Base-by-base conservation (phyloP, 1,284 basidiomycete species). In the Heterobasidion occidentale region DNA sequence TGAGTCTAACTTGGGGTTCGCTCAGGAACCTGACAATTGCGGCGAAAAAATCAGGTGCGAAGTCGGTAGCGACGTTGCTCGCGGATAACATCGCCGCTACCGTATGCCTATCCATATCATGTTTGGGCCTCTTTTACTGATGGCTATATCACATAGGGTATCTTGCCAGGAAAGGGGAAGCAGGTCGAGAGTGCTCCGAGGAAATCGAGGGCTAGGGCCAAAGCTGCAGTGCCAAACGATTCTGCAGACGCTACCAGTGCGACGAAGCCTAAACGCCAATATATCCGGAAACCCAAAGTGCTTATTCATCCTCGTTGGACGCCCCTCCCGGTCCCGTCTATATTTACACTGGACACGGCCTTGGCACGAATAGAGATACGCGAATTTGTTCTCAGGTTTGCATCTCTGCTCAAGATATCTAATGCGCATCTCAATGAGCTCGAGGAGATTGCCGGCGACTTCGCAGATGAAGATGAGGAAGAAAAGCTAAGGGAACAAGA, bases 321-420 rank as follows among this genome's bases (percentile, higher is more conserved):
- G 4, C 63, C 64, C 6, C 64, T 84, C 11, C 61, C 63, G 7
- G 67, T 88, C 12, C 71, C 73, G 2, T 74, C 74, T 8, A 61
- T 64, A 35, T 68, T 88, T 6, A 69, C 72, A 11, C 70, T 72
- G 35, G 63, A 71, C 2, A 76, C 81, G 46, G 80, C 77, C 0
- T 76, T 86, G 60, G 72, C 77, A 44, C 81, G 88, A 5, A 78
- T 90, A 53, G 73, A 80, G 61, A 83, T 90, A 52, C 81, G 88
- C 57, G 88, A 90, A 68, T 91, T 89, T 65, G 65, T 80, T 7
- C 65, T 87, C 45, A 77, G 88, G 36, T 91, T 91, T 62, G 74
- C 75, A 2, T 68, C 72, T 33, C 60, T 78, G 8, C 69, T 86
- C 59, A 77, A 80, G 19, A 73, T 88, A 9, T 73, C 78, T 1